Evolutionary conservation across 1,139 yeast species (phyloP).

Genomic region (Suhomyces bribrorum): DNA sequence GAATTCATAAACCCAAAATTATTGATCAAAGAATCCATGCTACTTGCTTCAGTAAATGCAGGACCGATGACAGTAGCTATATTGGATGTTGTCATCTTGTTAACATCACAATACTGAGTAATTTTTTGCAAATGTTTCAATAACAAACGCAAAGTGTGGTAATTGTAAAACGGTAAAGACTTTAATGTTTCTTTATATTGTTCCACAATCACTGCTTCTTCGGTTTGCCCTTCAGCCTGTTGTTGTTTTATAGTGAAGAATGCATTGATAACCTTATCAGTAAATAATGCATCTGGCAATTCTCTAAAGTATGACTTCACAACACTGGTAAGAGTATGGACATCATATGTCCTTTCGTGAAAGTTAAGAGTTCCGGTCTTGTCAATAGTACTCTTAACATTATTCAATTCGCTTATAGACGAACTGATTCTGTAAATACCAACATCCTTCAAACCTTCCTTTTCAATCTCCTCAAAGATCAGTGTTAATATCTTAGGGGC

Average conservation of each 20-base stretch:
- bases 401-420: conserved; percentile 74
- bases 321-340: conserved; percentile 88
- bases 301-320: conserved; percentile 85
- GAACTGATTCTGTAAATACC: conserved; percentile 94
- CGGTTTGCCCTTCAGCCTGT: conserved; percentile 27
- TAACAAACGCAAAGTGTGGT: conserved; percentile 64
- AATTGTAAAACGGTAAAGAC: conserved; percentile 64
- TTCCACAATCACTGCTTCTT: conserved; percentile 26
- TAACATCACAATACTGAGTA: conserved; percentile 57
- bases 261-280: conserved; percentile 51
- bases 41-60: conserved; percentile 59
- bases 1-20: conserved; percentile 59
- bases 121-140: conserved; percentile 68
- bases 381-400: conserved; percentile 73
- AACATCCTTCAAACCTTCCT: conserved; percentile 82
- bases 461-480: conserved; percentile 73
- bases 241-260: conserved; percentile 44
- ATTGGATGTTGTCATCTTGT: conserved; percentile 79
- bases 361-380: conserved; percentile 60
- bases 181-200: conserved; percentile 48
- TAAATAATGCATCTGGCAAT: conserved; percentile 81
- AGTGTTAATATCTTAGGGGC: conserved; percentile 68
- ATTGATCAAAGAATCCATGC: conserved; percentile 48
- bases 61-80: conserved; percentile 77
- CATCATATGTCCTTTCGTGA: conserved; percentile 71